Conservation (phyloP, 139 green algal species). For the Marvania coccoides region DNA sequence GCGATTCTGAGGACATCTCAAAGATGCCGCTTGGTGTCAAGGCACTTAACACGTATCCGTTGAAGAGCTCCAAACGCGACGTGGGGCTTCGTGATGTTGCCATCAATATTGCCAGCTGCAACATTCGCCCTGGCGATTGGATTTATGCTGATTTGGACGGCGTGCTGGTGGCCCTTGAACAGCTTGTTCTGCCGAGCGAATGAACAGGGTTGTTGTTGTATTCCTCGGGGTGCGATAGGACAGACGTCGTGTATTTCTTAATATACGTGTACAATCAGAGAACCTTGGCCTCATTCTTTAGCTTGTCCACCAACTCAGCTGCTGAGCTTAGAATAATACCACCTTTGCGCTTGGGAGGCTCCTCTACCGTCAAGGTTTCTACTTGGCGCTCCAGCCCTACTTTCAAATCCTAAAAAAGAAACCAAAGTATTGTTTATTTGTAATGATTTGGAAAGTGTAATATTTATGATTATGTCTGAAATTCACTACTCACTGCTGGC, state of each 20-base stretch:
- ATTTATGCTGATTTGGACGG: conserved; percentile 87
- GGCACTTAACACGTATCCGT: conserved; percentile 74
- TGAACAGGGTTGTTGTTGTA: too few species aligned
- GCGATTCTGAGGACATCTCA: conserved; percentile 82
- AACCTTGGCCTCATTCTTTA: conserved; percentile 65
- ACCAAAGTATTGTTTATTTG: too few species aligned
- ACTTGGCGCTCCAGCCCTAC: conserved; percentile 39
- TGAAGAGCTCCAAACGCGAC: conserved; percentile 87
- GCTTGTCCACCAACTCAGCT: conserved; percentile 70
- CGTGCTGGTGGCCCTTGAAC: conserved; percentile 58
- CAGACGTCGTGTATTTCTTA: too few species aligned
- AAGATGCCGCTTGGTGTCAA: conserved; percentile 84
- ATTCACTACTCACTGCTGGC: conserved; percentile 12
- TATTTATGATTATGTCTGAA: background rate
- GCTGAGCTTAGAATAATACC: conserved; percentile 49
- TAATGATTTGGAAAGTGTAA: background rate
- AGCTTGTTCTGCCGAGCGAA: conserved; percentile 43
- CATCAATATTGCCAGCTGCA: conserved; percentile 62
- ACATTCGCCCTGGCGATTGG: conserved; percentile 65
- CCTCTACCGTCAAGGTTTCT: conserved; percentile 43
- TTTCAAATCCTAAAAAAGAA: conserved; percentile 43
- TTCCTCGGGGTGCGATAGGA: too few species aligned
- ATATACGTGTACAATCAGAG: too few species aligned
- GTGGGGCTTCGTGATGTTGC: conserved; percentile 70
- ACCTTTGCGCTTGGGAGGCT: conserved; percentile 53